phyloP scores from a whole-genome alignment of 164 flowering plant genomes.

The Platanus orientalis region DNA sequence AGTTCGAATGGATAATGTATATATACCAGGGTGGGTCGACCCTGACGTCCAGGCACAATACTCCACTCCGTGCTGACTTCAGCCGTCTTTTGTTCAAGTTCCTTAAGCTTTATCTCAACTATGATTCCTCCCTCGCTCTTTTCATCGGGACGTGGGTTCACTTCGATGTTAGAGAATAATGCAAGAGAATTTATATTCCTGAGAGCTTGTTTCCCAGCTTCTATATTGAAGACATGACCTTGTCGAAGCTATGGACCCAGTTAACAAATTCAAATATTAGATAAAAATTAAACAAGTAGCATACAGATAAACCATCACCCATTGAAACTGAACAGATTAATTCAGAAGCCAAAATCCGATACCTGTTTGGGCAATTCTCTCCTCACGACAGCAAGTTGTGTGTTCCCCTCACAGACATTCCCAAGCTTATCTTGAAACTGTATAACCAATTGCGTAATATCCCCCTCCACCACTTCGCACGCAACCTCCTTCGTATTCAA shows the following conservation, averaged over 20 bases:
- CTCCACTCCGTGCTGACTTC: slow-evolving; percentile 99
- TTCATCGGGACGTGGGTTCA: slow-evolving; percentile 94
- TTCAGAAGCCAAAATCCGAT: slow-evolving; percentile 1
- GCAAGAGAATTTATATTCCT: slow-evolving; percentile 83
- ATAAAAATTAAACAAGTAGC: neutral
- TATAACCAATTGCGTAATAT: slow-evolving; percentile 68
- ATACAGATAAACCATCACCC: neutral
- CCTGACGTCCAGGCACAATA: slow-evolving; percentile 95
- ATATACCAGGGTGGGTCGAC: slow-evolving; percentile 87
- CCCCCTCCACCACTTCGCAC: slow-evolving; percentile 99
- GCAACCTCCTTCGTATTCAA: slow-evolving; percentile 92
- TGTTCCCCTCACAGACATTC: slow-evolving; percentile 87
- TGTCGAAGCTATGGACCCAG: slow-evolving; percentile 55
- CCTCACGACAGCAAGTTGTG: slow-evolving; percentile 55
- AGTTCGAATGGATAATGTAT: neutral
- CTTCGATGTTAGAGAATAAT: slow-evolving; percentile 93
- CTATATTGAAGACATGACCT: slow-evolving; percentile 88
- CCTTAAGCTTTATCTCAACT: slow-evolving; percentile 96
- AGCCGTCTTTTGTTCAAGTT: slow-evolving; percentile 89
- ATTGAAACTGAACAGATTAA: neutral
- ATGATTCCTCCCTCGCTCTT: slow-evolving; percentile 95
- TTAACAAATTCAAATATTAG: neutral
- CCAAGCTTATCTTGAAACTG: slow-evolving; percentile 98
- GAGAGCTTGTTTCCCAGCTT: slow-evolving; percentile 94
- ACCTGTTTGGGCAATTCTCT: slow-evolving; percentile 92